Evolutionary conservation across 345 rosid genomes (phyloP).

Genomic region (Excoecaria cochinchinensis): DNA sequence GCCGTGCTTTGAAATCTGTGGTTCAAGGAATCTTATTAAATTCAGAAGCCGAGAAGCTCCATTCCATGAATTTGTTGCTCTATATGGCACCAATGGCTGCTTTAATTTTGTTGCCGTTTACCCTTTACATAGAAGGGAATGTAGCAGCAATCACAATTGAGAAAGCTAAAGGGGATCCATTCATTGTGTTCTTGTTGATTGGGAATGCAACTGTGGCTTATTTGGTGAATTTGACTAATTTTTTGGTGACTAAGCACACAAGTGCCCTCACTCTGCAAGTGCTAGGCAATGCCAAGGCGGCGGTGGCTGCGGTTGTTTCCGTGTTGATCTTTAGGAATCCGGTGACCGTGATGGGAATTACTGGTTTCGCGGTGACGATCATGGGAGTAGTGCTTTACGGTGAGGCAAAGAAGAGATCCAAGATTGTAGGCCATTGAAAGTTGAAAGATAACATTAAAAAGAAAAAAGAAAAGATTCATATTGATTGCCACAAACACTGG

Average conservation of each 20-base stretch:
- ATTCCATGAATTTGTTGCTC: slow-evolving; percentile 87
- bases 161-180: slow-evolving; percentile 66
- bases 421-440: slow-evolving; percentile 50
- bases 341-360: slow-evolving; percentile 84
- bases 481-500: slow-evolving; percentile 41
- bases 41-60: slow-evolving; percentile 88
- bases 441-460: not conserved
- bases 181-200: slow-evolving; percentile 62
- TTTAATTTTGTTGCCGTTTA: slow-evolving; percentile 77
- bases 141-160: slow-evolving; percentile 68
- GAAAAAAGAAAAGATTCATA: slow-evolving; percentile 24
- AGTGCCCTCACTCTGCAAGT: slow-evolving; percentile 97
- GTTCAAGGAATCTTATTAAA: slow-evolving; percentile 80
- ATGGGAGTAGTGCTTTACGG: slow-evolving; percentile 98
- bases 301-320: slow-evolving; percentile 91
- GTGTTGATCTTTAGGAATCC: slow-evolving; percentile 92
- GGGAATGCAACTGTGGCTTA: slow-evolving; percentile 98
- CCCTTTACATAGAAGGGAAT: slow-evolving; percentile 91
- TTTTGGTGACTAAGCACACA: slow-evolving; percentile 95
- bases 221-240: slow-evolving; percentile 89
- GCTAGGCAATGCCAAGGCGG: slow-evolving; percentile 98
- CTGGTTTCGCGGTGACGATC: slow-evolving; percentile 83
- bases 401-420: slow-evolving; percentile 99
- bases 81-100: slow-evolving; percentile 99
- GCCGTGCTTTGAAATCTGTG: slow-evolving; percentile 93